Evolutionary conservation across 2,329 filamentous ascomycete species (phyloP).

Genomic region (Pyrenophora teres): DNA sequence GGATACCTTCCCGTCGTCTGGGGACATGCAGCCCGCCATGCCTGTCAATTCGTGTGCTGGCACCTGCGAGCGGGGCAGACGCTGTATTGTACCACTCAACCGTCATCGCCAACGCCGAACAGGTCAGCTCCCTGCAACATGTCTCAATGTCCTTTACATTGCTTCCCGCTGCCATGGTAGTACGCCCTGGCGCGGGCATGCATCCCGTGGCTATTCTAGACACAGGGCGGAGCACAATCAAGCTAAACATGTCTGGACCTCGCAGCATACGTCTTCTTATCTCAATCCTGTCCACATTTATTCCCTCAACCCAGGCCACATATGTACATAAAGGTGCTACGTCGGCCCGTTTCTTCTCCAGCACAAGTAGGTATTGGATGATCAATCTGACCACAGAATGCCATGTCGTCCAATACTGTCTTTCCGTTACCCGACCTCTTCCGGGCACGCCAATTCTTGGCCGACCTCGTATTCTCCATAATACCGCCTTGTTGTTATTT

Average conservation of each 20-base stretch:
- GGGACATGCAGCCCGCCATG: slow-evolving; percentile 1
- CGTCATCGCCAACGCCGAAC: slow-evolving; percentile 2
- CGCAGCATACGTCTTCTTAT: no score
- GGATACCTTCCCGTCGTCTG: background rate
- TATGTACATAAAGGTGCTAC: no score
- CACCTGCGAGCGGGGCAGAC: background rate
- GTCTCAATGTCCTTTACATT: background rate
- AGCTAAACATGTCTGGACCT: no score
- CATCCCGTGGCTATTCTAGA: background rate
- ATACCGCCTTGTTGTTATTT: no score
- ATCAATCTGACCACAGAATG: background rate
- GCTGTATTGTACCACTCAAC: slow-evolving; percentile 1
- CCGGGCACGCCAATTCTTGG: no score
- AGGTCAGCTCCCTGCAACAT: no score
- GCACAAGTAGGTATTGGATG: no score
- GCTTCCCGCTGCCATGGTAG: slow-evolving; percentile 4
- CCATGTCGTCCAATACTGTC: slow-evolving; percentile 7
- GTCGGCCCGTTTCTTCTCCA: no score
- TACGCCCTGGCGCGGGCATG: slow-evolving; percentile 2
- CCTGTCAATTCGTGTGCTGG: slow-evolving; percentile 1
- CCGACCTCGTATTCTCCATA: no score
- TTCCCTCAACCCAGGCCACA: no score
- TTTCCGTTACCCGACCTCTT: background rate
- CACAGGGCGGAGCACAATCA: background rate
- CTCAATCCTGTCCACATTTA: no score